phyloP scores from a whole-genome alignment of 371 early-diverging fungal genomes.

The Haplosporangium sp. region DNA sequence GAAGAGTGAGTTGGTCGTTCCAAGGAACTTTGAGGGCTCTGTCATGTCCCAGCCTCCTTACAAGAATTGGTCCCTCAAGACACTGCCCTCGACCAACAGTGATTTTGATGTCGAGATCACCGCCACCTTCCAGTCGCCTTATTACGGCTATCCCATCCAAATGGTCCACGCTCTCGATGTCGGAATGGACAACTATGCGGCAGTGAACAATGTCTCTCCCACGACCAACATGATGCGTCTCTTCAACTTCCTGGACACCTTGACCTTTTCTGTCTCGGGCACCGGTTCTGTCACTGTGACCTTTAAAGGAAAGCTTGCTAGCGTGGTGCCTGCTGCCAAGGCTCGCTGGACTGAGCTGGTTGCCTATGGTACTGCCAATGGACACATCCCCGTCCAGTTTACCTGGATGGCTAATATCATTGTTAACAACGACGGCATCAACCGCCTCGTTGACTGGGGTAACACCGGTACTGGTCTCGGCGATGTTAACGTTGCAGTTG shows the following conservation, averaged over 20 bases:
- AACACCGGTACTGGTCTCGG: background rate
- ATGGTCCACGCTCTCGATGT: conserved; percentile 9
- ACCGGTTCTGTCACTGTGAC: conserved; percentile 23
- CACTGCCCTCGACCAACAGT: conserved; percentile 7
- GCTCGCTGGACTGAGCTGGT: conserved; percentile 12
- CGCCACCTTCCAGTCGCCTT: conserved; percentile 46
- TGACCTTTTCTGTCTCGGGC: conserved; percentile 27
- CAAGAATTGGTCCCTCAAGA: conserved; percentile 40
- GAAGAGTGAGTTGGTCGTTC: conserved; percentile 20
- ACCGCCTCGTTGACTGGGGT: conserved; percentile 36
- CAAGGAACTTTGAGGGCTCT: conserved; percentile 15
- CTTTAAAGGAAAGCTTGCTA: conserved; percentile 16
- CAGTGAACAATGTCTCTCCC: background rate
- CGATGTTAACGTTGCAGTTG: conserved; percentile 13
- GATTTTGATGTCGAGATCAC: conserved; percentile 23
- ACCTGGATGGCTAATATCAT: conserved; percentile 15
- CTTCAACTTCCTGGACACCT: conserved; percentile 26
- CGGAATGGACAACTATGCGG: conserved; percentile 17
- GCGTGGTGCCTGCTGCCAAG: background rate
- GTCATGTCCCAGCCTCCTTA: conserved; percentile 43
- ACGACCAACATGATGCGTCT: conserved; percentile 5
- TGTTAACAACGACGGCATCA: conserved; percentile 31
- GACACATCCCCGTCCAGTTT: conserved; percentile 25
- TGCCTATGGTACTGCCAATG: conserved; percentile 26
- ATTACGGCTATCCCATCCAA: conserved; percentile 38